A percentile compares a stretch with the other conserved stretches of the same genome.
Conservation (phyloP, 148 eudicot genomes). For the Rhododendron mucronatum region DNA sequence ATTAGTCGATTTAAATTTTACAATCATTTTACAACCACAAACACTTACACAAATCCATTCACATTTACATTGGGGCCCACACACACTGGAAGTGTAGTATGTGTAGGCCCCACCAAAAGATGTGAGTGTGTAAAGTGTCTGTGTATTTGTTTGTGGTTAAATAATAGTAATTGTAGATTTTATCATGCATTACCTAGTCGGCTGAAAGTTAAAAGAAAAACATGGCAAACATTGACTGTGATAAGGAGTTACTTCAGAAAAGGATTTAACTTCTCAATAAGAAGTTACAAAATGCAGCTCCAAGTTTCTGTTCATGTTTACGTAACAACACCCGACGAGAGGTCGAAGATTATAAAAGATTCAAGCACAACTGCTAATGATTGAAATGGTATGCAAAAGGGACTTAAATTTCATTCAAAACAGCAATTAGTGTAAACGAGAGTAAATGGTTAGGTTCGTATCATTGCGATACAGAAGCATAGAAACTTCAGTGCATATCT, state of each 20-base stretch:
- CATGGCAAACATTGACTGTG: not conserved
- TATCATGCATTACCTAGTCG: no score
- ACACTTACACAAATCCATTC: no score
- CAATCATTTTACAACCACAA: no score
- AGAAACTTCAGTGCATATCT: not conserved
- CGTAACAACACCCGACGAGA: not conserved
- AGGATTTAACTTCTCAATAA: not conserved
- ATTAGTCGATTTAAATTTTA: no score
- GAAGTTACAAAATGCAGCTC: not conserved
- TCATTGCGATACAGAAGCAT: not conserved
- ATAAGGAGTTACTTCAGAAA: not conserved
- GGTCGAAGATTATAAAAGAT: not conserved
- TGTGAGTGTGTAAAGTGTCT: no score
- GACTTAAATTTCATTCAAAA: not conserved
- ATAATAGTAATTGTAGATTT: no score
- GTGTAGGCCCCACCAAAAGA: no score
- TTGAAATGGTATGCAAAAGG: not conserved
- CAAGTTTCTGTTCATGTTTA: not conserved
- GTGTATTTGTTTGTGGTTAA: no score
- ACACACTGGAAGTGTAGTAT: no score
- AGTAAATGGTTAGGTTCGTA: not conserved
- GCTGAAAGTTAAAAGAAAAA: no score
- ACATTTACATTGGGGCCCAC: no score
- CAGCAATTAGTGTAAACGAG: not conserved
- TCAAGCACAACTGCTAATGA: no score